phyloP scores from a whole-genome alignment of 495 filamentous ascomycete species.

The Neurospora sp. region DNA sequence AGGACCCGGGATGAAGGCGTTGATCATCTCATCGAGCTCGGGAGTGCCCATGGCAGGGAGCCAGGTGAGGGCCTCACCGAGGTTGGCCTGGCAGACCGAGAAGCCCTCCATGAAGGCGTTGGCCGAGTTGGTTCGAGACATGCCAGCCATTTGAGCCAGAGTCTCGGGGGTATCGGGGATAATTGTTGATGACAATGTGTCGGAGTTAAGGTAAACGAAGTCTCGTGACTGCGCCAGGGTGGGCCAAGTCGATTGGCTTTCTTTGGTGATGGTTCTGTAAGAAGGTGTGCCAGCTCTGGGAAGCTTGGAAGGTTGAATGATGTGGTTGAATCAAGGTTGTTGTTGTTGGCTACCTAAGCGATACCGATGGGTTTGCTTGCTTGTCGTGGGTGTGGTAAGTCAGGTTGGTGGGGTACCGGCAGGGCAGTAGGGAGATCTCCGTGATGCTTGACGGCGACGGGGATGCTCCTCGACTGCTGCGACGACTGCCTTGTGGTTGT shows the following conservation, averaged over 20 bases:
- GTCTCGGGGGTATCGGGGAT: background rate
- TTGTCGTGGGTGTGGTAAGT: background rate
- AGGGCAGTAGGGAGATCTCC: background rate
- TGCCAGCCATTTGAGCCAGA: constrained; percentile 20
- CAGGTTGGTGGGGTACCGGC: background rate
- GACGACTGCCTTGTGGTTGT: background rate
- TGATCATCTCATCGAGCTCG: constrained; percentile 43
- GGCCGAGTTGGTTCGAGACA: constrained; percentile 30
- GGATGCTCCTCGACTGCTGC: background rate
- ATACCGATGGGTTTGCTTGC: background rate
- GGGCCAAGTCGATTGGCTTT: background rate
- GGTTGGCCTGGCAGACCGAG: constrained; percentile 37
- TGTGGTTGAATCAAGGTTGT: background rate
- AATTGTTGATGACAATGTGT: background rate
- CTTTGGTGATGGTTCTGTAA: background rate
- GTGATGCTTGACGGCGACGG: background rate
- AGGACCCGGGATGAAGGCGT: constrained; percentile 39
- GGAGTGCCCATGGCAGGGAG: constrained; percentile 42
- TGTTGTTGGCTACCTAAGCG: background rate
- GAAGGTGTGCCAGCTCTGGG: background rate
- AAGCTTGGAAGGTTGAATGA: background rate
- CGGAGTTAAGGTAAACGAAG: background rate
- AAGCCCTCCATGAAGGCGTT: constrained; percentile 32
- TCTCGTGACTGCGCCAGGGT: background rate
- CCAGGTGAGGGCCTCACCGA: constrained; percentile 43